Evolutionary conservation across 2,329 filamentous ascomycete genomes (phyloP), one percentile per base, ranked within the genome.

Genomic region (Daldinia eschscholtzii): DNA sequence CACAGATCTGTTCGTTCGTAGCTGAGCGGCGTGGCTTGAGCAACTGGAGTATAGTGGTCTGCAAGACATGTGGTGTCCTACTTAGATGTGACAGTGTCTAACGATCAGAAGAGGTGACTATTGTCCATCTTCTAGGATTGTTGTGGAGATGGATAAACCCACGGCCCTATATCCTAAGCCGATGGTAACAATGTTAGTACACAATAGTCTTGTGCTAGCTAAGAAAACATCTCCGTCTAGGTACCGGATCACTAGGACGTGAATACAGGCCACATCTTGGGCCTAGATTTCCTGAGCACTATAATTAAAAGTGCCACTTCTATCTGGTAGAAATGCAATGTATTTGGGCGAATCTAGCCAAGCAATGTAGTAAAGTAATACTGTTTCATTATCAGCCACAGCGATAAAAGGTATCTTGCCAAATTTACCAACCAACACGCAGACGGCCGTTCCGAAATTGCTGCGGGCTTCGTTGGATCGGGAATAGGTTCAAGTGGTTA

Each of bases 141-240:
- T 52, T 35, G 42, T 52, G 33, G 23, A 41, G 13, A 13, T 12
- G 56, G 41, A 33, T 37, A 13, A 64, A 13, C 58, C 28, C 28
- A 61, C 10, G 41, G 15, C 23, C 23, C 26, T 26, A 26, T 28
- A 28, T 26, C 44, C 12, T 52, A 10, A 48, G 26, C 48, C 7
- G 37, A 26, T 30, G 18, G 28, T 57, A 20, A 20, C 9, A 37
- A 48, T 6, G 41, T 33, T 30, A n/a, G 33, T 20, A 53, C 6
- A 37, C 28, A 56, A 61, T 57, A 50, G 18, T 20, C 56, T 48
- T 59, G 10, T 13, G 37, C 56, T 28, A 35, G 15, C 28, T 26
- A 23, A 4, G 20, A 18, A 4, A 37, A 41, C n/a, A 23, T 28
- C 44, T 42, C 28, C 4, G 37, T 4, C 42, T 30, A 26, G 44